Conservation (phyloP, 225 moss, liverwort and hornwort species). For the Polytrichum formosum region DNA sequence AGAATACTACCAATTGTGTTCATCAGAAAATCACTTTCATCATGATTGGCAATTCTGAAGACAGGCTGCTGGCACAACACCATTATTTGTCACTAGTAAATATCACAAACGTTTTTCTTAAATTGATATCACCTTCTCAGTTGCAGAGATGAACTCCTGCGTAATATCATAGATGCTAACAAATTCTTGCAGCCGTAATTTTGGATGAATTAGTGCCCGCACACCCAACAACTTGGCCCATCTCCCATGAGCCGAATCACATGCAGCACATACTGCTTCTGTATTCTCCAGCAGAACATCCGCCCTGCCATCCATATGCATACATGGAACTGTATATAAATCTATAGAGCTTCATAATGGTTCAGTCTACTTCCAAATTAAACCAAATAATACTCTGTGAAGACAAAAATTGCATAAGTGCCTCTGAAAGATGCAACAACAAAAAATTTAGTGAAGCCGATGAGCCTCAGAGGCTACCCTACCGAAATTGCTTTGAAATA, state of each 20-base stretch:
- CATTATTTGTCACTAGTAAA: no score
- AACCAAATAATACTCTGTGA: background rate
- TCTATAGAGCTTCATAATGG: no score
- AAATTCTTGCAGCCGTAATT: constrained; percentile 83
- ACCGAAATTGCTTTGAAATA: constrained; percentile 94
- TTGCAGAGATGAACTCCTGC: constrained; percentile 92
- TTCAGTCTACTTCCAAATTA: no score
- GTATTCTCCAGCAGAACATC: constrained; percentile 94
- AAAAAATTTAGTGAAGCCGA: background rate
- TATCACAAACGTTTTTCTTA: no score
- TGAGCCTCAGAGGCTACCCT: constrained; percentile 10
- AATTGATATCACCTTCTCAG: constrained; percentile 66
- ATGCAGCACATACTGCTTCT: constrained; percentile 97
- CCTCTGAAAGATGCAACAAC: no score
- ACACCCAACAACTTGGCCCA: constrained; percentile 98
- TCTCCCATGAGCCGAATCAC: constrained; percentile 96
- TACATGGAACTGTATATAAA: no score
- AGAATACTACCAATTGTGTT: no score
- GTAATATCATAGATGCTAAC: constrained; percentile 90
- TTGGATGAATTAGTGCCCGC: constrained; percentile 84
- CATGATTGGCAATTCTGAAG: no score
- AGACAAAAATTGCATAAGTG: background rate
- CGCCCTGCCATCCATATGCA: constrained; percentile 56
- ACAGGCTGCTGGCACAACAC: no score
- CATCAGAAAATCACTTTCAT: no score